Conservation (phyloP, 176 grass and related monocot genomes). For the Poa pratensis region DNA sequence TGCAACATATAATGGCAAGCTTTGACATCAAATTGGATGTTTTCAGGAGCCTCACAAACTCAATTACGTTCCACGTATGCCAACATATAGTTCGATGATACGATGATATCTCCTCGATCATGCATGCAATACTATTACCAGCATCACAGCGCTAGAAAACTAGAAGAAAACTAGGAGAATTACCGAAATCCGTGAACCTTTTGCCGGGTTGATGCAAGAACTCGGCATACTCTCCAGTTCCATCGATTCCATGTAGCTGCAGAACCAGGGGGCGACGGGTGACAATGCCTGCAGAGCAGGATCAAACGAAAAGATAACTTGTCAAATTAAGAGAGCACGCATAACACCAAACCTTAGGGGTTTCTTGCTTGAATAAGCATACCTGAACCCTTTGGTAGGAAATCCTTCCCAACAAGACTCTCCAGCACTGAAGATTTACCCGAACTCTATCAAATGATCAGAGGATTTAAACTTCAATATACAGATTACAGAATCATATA, state of each 20-base stretch:
- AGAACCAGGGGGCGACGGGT: constrained; percentile 90
- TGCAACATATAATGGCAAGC: not conserved
- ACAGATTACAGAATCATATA: not conserved
- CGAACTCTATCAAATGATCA: constrained; percentile 65
- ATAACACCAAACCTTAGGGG: not conserved
- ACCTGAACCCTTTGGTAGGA: constrained; percentile 97
- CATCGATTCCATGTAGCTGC: constrained; percentile 94
- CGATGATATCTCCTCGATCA: not conserved
- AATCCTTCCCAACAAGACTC: constrained; percentile 96
- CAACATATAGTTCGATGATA: not conserved
- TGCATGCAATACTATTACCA: not conserved
- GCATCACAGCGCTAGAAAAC: not conserved
- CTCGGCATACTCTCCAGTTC: constrained; percentile 87
- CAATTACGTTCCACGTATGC: not conserved
- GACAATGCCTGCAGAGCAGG: constrained; percentile 74
- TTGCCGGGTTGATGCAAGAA: constrained; percentile 97
- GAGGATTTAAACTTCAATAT: constrained; percentile 33
- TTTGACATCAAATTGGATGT: constrained; percentile 1
- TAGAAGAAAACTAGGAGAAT: not conserved
- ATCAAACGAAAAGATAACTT: constrained; percentile 12
- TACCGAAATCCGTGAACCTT: constrained; percentile 95
- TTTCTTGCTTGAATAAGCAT: constrained; percentile 22
- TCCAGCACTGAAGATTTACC: constrained; percentile 99
- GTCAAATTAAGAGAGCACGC: constrained; percentile 17
- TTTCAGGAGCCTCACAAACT: not conserved